Evolutionary conservation across 306 rosid species (phyloP), one percentile per base, ranked within the genome.

Genomic region (Castanospermum australe): DNA sequence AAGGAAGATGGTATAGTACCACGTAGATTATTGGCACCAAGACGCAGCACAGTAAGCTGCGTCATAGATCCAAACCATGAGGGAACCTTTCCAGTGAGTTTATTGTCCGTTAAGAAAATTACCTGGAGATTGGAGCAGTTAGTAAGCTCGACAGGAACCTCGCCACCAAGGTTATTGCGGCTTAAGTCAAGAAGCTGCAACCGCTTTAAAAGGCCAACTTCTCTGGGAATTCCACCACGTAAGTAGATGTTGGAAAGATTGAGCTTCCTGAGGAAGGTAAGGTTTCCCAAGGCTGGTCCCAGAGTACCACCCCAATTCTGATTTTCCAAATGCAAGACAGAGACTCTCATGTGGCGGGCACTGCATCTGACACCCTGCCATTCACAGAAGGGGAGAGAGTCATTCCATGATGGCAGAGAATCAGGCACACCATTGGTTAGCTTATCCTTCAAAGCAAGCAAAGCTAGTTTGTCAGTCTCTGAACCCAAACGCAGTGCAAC

Each of bases 331-430:
- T 33, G 24, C 79, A 77, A 47, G 22, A 3, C 3, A 22, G 71
- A 12, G 57, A 71, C 86, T 62, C 82, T 83, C 61, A 36, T 59
- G 42, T 73, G 80, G 7, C 45, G 83, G 2, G n/a, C 42, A 21
- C 50, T 20, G 18, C 85, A 82, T 41, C 4, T 17, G 52, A 82
- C 82, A 9, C 79, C 85, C 20, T 76, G 24, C 85, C 79, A 76
- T 11, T 76, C 28, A 62, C 79, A 75, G 9, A 67, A 75, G 67
- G 39, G 82, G 15, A 51, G 50, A 65, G 85, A 81, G 0, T 81
- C 8, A n/a, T 84, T 84, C 88, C 88, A 84, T 71, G 83, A 71
- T 38, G 80, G 77, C 0, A 84, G 63, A 57, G 84, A 33, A 22
- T 66, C 21, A 3, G 75, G 70, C 4, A 25, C 4, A 4, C 80